Evolutionary conservation across 192 early-diverging fungal species (phyloP), one percentile per base, ranked within the genome.

Genomic region (Umbelopsis sp.): DNA sequence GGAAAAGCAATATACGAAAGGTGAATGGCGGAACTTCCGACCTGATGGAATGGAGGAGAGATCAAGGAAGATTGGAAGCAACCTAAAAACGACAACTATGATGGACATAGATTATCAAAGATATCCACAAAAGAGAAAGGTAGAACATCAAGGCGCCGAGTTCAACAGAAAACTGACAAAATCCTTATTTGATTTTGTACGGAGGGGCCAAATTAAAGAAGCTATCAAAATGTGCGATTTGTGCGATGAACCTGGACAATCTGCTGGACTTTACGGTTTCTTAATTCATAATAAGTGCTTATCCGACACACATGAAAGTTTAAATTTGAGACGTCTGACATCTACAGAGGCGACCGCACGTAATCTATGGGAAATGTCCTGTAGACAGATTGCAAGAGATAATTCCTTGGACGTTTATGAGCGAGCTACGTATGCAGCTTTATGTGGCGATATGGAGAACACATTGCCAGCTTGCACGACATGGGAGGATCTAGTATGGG

Each of bases 401-500:
- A 66, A 80, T 52, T 10, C 48, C 20, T 78, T 81, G 53, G 87
- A 91, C 72, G 49, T 69, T 1, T 92, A 91, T 67, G 93, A 97
- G 58, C 80, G 94, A 2, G 95, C 95, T 11, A 73, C 91, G 5
- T 94, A 94, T 70, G 90, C 90, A 44, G 88, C 87, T 5, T 73
- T 93, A 18, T 81, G 82, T 61, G 95, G 95, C 6, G 90, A 91
- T 52, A 70, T 92, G 27, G 80, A 90, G 18, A 85, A 91, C 87
- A 86, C 85, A 18, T 35, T 89, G 15, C 80, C 87, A 30, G 94
- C 91, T 3, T 94, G 94, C 71, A 82, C 84, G 41, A 84, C 80
- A 11, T 97, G 95, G 95, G 94, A 96, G 76, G 95, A 97, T 75
- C 74, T 88, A 69, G 68, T 96, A 18, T 97, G 95, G 95, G 88